phyloP scores from a whole-genome alignment of 495 filamentous ascomycete species.

The Jackrogersella multiformis region DNA sequence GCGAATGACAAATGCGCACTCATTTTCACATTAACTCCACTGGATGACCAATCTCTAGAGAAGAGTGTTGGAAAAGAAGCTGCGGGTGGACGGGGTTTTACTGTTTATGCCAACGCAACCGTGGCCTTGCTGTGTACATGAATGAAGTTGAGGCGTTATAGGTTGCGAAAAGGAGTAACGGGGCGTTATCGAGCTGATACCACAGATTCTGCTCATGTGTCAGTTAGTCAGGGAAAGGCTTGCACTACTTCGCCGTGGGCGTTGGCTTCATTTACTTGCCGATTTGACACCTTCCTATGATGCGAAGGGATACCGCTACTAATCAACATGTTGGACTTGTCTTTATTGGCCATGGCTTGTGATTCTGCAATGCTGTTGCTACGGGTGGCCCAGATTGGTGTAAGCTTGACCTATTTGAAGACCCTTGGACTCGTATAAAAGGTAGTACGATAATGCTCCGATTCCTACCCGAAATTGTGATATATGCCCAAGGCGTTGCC shows the following conservation, averaged over 20 bases:
- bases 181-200: conserved; percentile 13
- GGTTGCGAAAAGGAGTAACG: conserved; percentile 1
- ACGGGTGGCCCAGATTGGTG: too few relatives aligned
- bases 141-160: not conserved
- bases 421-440: not conserved
- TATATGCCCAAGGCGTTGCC: too few relatives aligned
- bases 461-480: too few relatives aligned
- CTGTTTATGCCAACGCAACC: not conserved
- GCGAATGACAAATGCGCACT: not conserved
- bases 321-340: too few relatives aligned
- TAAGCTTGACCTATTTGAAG: not conserved
- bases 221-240: not conserved
- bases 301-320: not conserved
- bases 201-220: not conserved
- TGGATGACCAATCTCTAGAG: not conserved
- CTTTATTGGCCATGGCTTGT: too few relatives aligned
- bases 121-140: not conserved
- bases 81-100: not conserved
- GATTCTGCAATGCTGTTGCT: too few relatives aligned
- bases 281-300: not conserved
- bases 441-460: too few relatives aligned
- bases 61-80: not conserved
- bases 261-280: not conserved
- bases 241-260: not conserved
- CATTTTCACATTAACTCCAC: not conserved